Evolutionary conservation across 345 rosid genomes (phyloP).

Genomic region (Trapa bicornis): DNA sequence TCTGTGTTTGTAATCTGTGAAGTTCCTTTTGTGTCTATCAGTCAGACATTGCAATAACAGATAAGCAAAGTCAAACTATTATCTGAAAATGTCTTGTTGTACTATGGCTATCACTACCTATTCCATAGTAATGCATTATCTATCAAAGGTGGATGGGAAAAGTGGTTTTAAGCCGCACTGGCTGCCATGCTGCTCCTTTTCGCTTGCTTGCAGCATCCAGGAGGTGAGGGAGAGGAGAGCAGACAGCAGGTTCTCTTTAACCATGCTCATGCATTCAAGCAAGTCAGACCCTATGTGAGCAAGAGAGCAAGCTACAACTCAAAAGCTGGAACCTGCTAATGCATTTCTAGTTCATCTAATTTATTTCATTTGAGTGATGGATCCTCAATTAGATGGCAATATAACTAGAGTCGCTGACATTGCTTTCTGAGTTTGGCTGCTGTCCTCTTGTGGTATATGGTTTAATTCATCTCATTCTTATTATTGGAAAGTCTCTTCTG

Average conservation of each 20-base stretch:
- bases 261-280: too few relatives aligned
- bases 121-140: not conserved
- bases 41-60: too few relatives aligned
- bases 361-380: not conserved
- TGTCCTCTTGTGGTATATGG: not conserved
- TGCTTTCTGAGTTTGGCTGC: not conserved
- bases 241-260: too few relatives aligned
- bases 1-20: not conserved
- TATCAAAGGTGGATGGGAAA: not conserved
- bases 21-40: not conserved
- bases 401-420: not conserved
- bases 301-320: too few relatives aligned
- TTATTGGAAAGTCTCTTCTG: not conserved
- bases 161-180: too few relatives aligned
- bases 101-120: not conserved
- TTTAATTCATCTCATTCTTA: not conserved
- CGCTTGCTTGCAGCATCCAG: too few relatives aligned
- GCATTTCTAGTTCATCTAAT: not conserved
- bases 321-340: too few relatives aligned
- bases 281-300: too few relatives aligned
- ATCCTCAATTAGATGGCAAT: not conserved
- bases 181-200: too few relatives aligned
- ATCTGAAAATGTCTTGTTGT: not conserved
- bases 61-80: too few relatives aligned
- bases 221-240: too few relatives aligned